phyloP scores from a whole-genome alignment of 1,284 basidiomycete genomes.

The Athelia sp. region DNA sequence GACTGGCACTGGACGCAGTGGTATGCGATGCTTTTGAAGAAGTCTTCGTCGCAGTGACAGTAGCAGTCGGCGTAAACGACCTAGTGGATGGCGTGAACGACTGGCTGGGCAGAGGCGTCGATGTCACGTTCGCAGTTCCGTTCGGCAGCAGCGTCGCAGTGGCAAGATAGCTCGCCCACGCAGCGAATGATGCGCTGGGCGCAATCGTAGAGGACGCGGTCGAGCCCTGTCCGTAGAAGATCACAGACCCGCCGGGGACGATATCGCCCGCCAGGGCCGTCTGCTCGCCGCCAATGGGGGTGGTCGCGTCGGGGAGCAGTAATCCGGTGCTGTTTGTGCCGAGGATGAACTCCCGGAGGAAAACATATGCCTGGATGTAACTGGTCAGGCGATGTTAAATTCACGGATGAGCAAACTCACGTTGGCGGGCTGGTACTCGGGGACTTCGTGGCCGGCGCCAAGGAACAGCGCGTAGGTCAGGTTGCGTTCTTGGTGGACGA shows the following conservation, averaged over 20 bases:
- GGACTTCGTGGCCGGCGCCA: conserved; percentile 55
- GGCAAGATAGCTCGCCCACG: conserved; percentile 11
- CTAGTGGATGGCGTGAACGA: too few species aligned
- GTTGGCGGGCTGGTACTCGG: conserved; percentile 40
- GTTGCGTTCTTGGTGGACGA: conserved; percentile 67
- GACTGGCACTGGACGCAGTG: too few species aligned
- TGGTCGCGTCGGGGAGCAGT: conserved; percentile 5
- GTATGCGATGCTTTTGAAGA: too few species aligned
- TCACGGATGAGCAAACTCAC: conserved; percentile 31
- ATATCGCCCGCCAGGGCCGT: conserved; percentile 7
- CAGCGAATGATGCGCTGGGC: conserved; percentile 10
- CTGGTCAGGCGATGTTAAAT: not conserved
- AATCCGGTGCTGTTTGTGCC: conserved; percentile 20
- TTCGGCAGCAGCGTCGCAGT: conserved; percentile 8
- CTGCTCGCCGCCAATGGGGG: conserved; percentile 9
- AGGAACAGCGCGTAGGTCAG: conserved; percentile 61
- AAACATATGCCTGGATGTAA: conserved; percentile 15
- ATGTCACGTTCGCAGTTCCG: not conserved
- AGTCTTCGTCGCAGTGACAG: too few species aligned
- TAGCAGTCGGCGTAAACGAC: too few species aligned
- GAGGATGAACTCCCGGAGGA: conserved; percentile 23
- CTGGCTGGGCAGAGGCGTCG: too few species aligned
- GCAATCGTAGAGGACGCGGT: conserved; percentile 8
- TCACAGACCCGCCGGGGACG: conserved; percentile 8
- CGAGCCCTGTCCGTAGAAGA: conserved; percentile 9